Evolutionary conservation across 257 asterid species (phyloP).

Genomic region (Knoxia roxburghii): DNA sequence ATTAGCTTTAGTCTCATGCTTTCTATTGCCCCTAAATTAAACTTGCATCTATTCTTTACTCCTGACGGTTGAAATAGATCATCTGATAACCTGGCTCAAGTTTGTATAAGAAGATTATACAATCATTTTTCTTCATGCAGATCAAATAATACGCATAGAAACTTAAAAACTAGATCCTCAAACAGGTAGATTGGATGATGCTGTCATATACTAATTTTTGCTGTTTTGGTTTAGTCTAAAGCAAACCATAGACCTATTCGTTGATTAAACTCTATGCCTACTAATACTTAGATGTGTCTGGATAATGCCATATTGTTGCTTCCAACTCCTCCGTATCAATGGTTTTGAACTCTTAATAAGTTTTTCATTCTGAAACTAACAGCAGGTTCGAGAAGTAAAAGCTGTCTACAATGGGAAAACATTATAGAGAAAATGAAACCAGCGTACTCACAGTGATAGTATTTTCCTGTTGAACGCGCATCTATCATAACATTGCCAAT

Average conservation of each 20-base stretch:
- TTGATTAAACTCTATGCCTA: too few species aligned
- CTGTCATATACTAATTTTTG: background rate
- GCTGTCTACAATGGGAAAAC: background rate
- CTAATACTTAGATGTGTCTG: too few species aligned
- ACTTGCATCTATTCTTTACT: background rate
- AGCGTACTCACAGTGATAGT: constrained; percentile 77
- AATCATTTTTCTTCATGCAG: too few species aligned
- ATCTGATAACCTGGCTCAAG: background rate
- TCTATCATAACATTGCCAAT: constrained; percentile 83
- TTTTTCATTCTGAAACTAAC: background rate
- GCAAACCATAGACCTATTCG: background rate
- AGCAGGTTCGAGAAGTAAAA: background rate
- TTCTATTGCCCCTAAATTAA: background rate
- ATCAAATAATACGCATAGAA: background rate
- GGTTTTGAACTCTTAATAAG: background rate
- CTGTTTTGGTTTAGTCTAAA: background rate
- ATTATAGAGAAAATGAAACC: too few species aligned
- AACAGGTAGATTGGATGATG: background rate
- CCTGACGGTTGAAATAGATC: background rate
- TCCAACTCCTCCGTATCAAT: background rate
- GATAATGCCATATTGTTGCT: background rate
- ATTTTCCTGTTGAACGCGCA: constrained; percentile 99
- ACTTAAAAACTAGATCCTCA: background rate
- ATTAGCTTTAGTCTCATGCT: background rate
- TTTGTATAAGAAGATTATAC: background rate